Conservation (phyloP, 2,329 filamentous ascomycete species). For the Cladosporium sp. region DNA sequence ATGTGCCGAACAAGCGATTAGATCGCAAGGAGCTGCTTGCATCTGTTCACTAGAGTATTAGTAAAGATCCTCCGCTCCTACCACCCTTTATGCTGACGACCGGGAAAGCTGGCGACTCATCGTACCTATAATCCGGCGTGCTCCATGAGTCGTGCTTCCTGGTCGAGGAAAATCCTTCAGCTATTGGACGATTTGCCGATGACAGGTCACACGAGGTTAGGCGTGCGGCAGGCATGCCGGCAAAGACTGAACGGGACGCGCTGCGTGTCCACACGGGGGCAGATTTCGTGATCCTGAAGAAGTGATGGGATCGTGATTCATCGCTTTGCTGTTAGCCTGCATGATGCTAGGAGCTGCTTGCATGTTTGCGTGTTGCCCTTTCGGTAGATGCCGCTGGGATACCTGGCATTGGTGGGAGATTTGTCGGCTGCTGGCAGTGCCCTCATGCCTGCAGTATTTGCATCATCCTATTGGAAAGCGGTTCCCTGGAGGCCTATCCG, state of each 20-base stretch:
- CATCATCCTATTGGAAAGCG: not conserved
- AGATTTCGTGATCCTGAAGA: not conserved
- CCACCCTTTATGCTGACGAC: not conserved
- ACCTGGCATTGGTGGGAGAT: not conserved
- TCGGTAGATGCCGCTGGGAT: not conserved
- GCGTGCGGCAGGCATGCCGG: not conserved
- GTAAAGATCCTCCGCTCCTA: not conserved
- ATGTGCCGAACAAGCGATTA: not conserved
- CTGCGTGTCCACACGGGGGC: not conserved
- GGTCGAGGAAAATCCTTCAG: not conserved
- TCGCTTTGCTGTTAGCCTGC: not conserved
- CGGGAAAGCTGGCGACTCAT: conserved; percentile 1
- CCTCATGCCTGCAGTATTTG: not conserved
- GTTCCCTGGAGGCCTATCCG: not conserved
- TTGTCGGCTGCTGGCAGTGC: not conserved
- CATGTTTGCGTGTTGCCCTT: not conserved
- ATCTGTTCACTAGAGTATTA: not conserved
- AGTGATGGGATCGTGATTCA: not conserved
- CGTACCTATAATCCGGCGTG: not conserved
- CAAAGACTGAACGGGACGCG: not conserved
- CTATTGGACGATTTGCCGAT: not conserved
- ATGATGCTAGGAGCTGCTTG: not conserved
- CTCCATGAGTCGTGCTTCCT: not conserved
- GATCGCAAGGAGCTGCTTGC: not conserved
- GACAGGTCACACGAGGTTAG: not conserved